Evolutionary conservation across 108 stramenopile genomes (phyloP), one percentile per base, ranked within the genome.

Genomic region (Bacterosira constricta): DNA sequence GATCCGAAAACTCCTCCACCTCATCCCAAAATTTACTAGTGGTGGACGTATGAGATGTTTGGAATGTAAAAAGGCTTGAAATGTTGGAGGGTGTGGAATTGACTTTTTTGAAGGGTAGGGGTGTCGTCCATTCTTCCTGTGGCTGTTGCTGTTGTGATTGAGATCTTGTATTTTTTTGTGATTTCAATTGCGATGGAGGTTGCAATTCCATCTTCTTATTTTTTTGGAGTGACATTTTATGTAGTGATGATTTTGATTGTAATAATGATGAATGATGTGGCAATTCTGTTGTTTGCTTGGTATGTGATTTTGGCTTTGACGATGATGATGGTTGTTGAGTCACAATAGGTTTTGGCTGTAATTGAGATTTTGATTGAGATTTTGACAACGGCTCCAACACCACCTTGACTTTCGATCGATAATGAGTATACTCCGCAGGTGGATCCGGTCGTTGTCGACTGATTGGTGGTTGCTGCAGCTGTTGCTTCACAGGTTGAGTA

Each of bases 21-120:
- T 57, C 77, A 41, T 78, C 77, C 77, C 77, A 78, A 58, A 78
- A 78, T 35, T 69, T 62, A 38, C 77, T 78, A 3, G 74, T 63
- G 12, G 63, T 38, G 32, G 45, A 39, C 8, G 63, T 70, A 27
- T 78, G 57, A n/a, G 36, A 15, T 37, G 63, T 65, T 58, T 70
- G 62, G 10, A 15, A 45, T 17, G 77, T 63, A 12, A 55, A 63
- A 18, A 57, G 37, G 17, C 71, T 73, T 7, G 38, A 47, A 38
- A 63, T 39, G 52, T 64, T 65, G 41, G 73, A 74, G 37, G 50
- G 51, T 1, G 62, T 63, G 6, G 63, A 65, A 23, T 41, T 44
- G 42, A 47, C 63, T 27, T 69, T 77, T 23, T 69, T 69, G 25
- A 75, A 35, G 8, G 63, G 45, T 1, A 67, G 15, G 13, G 75